Conservation (phyloP, 176 grass and related monocot species). For the Tillandsia fasciculata region DNA sequence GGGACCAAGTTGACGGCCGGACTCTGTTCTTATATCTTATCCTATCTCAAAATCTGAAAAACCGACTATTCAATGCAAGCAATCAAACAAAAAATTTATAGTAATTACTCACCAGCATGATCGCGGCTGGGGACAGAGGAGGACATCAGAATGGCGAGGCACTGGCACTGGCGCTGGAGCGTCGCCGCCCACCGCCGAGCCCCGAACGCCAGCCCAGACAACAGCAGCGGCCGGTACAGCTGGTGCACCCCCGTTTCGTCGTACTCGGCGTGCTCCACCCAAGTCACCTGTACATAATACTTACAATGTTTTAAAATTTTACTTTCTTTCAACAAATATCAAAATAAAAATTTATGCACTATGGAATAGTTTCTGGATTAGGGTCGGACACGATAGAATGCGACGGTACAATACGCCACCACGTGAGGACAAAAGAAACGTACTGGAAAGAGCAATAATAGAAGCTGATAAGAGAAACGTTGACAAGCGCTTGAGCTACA, state of each 20-base stretch:
- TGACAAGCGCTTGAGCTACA: not conserved
- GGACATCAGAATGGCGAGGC: slow-evolving; percentile 19
- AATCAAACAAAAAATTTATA: not conserved
- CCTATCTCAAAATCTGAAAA: no score
- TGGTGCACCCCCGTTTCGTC: not conserved
- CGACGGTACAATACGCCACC: not conserved
- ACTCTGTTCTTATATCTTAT: not conserved
- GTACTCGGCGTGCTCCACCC: slow-evolving; percentile 34
- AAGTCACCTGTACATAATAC: slow-evolving; percentile 28
- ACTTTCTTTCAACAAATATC: not conserved
- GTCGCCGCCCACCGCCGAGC: slow-evolving; percentile 50
- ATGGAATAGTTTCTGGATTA: slow-evolving; percentile 11
- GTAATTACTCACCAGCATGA: slow-evolving; percentile 26
- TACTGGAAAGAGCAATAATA: not conserved
- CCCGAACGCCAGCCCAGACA: slow-evolving; percentile 36
- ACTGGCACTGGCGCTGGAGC: slow-evolving; percentile 23
- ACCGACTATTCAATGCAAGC: not conserved
- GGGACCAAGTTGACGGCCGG: not conserved
- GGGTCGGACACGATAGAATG: slow-evolving; percentile 12
- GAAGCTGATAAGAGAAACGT: not conserved
- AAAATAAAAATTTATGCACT: no score
- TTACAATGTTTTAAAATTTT: not conserved
- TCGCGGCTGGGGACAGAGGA: slow-evolving; percentile 28
- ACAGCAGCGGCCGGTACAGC: slow-evolving; percentile 14
- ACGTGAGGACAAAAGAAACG: not conserved